Conservation (phyloP, 2,329 filamentous ascomycete species). For the Aspergillus fischeri region DNA sequence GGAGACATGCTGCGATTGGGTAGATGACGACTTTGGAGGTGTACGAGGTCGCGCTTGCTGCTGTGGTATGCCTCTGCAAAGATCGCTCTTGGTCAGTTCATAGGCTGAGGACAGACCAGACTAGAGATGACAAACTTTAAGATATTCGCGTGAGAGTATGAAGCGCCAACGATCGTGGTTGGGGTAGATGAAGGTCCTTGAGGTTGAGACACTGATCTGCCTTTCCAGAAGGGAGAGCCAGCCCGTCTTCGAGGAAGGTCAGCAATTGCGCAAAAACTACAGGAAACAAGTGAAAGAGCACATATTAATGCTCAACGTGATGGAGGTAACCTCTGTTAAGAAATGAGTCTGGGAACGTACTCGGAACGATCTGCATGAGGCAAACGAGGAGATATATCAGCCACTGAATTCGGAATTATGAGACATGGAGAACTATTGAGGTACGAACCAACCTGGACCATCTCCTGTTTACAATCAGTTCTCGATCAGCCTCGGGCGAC, state of each 20-base stretch:
- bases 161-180: conserved; percentile 80
- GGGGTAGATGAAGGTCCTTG: conserved; percentile 59
- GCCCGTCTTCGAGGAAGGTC: conserved; percentile 54
- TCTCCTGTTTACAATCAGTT: conserved; percentile 63
- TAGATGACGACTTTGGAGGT: conserved; percentile 60
- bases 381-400: conserved; percentile 20
- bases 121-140: conserved; percentile 59
- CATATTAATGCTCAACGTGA: not conserved
- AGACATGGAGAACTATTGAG: conserved; percentile 18
- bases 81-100: conserved; percentile 1
- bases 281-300: conserved; percentile 3
- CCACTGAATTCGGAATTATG: conserved; percentile 8
- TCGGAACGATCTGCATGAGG: conserved; percentile 35
- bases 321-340: not conserved
- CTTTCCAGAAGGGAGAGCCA: conserved; percentile 83
- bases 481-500: not conserved
- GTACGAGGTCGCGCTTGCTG: conserved; percentile 66
- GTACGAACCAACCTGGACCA: conserved; percentile 97
- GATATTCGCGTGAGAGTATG: conserved; percentile 95
- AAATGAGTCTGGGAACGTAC: conserved; percentile 26
- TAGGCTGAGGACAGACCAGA: conserved; percentile 8
- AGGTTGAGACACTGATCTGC: conserved; percentile 50
- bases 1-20: conserved; percentile 52
- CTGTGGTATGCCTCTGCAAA: conserved; percentile 26
- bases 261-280: conserved; percentile 4